Evolutionary conservation across 495 filamentous ascomycete genomes (phyloP).

Genomic region (Penicillium dipodomyicola): DNA sequence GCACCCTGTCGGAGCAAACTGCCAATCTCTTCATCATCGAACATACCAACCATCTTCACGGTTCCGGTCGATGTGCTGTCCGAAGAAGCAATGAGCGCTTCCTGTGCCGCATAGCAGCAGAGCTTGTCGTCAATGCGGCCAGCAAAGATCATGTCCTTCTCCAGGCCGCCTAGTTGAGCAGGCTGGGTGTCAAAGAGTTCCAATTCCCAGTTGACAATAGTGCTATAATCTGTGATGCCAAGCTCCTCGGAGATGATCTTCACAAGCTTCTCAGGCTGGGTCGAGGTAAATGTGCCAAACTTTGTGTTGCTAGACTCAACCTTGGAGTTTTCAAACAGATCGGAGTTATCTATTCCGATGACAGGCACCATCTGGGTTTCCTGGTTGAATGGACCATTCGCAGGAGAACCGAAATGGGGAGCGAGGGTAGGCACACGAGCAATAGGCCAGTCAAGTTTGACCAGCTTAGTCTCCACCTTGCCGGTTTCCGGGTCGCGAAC

Average conservation of each 20-base stretch:
- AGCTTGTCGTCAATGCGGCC: conserved; percentile 96
- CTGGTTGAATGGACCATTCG: conserved; percentile 74
- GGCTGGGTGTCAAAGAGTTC: conserved; percentile 93
- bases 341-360: conserved; percentile 79
- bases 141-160: conserved; percentile 93
- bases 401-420: conserved; percentile 84
- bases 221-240: conserved; percentile 60
- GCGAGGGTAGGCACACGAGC: conserved; percentile 90
- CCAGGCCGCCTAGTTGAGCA: conserved; percentile 77
- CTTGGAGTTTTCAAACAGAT: conserved; percentile 38
- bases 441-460: conserved; percentile 91
- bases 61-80: conserved; percentile 51
- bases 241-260: conserved; percentile 76
- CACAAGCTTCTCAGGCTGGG: conserved; percentile 81
- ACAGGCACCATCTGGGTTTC: conserved; percentile 96
- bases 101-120: conserved; percentile 87
- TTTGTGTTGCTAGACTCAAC: conserved; percentile 33
- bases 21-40: conserved; percentile 96
- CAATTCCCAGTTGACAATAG: conserved; percentile 94
- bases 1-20: conserved; percentile 88
- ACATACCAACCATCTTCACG: conserved; percentile 84
- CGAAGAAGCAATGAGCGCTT: conserved; percentile 72
- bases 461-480: conserved; percentile 78
- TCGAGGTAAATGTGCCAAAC: conserved; percentile 65
- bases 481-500: conserved; percentile 68